Conservation (phyloP, 2,329 filamentous ascomycete genomes). For the Pyricularia pennisetigena region DNA sequence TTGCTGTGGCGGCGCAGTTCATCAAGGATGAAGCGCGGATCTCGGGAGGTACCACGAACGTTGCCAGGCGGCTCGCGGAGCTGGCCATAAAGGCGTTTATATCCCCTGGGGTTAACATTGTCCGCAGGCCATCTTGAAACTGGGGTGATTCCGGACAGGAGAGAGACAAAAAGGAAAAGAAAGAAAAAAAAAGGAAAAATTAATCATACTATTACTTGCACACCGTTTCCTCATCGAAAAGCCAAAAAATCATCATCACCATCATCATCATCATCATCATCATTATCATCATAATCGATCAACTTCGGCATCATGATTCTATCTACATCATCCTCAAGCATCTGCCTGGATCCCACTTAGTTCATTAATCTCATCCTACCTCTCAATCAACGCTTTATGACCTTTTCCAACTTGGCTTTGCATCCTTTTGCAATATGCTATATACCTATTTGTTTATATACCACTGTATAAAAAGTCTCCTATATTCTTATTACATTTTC, state of each 20-base stretch:
- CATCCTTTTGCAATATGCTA: not conserved
- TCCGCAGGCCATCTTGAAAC: constrained; percentile 1
- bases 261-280: not conserved
- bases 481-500: not conserved
- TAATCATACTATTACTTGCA: not conserved
- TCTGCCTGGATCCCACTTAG: not conserved
- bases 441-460: not conserved
- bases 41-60: constrained; percentile 62
- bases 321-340: not conserved
- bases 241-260: not conserved
- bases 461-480: not conserved
- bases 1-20: constrained; percentile 61
- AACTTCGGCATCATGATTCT: not conserved
- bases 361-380: not conserved
- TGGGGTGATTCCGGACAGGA: not conserved
- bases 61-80: constrained; percentile 60
- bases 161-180: not conserved
- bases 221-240: not conserved
- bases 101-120: constrained; percentile 39
- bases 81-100: constrained; percentile 54
- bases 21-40: constrained; percentile 53
- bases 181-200: not conserved
- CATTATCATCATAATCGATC: not conserved
- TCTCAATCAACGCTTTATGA: constrained; percentile 1
- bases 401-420: not conserved